Evolutionary conservation across 805 yeast species (phyloP), one percentile per base, ranked within the genome.

Genomic region (Candida chauliodis): DNA sequence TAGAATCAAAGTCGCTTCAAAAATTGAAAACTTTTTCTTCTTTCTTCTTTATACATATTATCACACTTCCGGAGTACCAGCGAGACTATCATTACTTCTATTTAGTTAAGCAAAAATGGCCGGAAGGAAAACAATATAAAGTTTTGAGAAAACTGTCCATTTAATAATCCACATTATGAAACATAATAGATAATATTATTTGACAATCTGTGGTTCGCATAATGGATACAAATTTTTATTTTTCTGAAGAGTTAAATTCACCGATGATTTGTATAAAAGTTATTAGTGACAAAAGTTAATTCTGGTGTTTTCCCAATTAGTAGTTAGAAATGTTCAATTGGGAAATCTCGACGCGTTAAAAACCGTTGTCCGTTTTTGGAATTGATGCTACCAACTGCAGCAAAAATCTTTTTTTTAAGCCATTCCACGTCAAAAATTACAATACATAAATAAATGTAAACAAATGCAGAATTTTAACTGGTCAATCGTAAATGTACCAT

Each of bases 61-160:
- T 38, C n/a, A 17, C 42, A 59, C 69, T 59, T 66, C 64, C 53
- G 71, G 73, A 67, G 42, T 66, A 68, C 74, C 74, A 68, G 74
- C 74, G 47, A 65, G 46, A 59, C 71, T 65, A 55, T 63, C 37
- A 13, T 33, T 52, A 43, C 56, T 50, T 49, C 68, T 48, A 49
- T 68, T 66, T 61, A 61, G 70, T 60, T 51, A 48, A 65, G 74
- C 74, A 68, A 37, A 66, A 68, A 68, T 68, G 74, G 74, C 74
- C 62, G 63, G 68, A 68, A 61, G 73, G 59, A 68, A 71, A 68
- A 40, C 40, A 51, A 50, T 23, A 43, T 28, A 38, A 29, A 21
- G 16, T 34, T 19, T 17, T 20, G 19, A 21, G 19, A 28, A 18
- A 33, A 9, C 9, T 24, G 36, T 26, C 56, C 58, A 44, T 49